Evolutionary conservation across 805 yeast genomes (phyloP), one percentile per base, ranked within the genome.

Genomic region (Debaryomyces hansenii): DNA sequence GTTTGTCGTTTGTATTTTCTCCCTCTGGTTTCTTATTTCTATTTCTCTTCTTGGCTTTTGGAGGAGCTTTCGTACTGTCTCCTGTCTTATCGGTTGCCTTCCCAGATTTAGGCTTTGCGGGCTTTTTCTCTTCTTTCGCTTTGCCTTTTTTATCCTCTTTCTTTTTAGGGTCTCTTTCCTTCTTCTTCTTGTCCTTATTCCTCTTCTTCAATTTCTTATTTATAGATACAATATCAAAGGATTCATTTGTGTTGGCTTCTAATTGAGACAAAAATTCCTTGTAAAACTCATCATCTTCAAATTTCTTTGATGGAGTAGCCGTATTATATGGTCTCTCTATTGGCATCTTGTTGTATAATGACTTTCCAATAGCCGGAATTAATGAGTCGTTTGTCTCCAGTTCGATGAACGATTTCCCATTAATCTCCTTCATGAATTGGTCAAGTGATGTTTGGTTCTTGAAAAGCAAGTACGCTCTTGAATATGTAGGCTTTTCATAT

Each of bases 401-500:
- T 24, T 62, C 70, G 15, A 41, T 44, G 62, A 62, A 67, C 31
- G 61, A 55, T 31, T 65, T 54, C 0, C 50, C 50, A 24, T 56
- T 56, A 10, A 69, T 51, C 2, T 47, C 47, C 4, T 47, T 40
- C 3, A 62, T 59, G 40, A 75, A 68, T n/a, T 51, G 48, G n/a
- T 55, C 59, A 41, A 72, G 55, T 1, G 46, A 35, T 3, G 48
- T 41, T 10, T 57, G 56, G n/a, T 55, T 60, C 40, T 62, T 64
- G 47, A 78, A 69, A 10, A 50, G 46, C 2, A 75, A 50, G 55
- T 73, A 78, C 10, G 74, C 70, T 47, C 80, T 58, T 1, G 82
- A 75, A 46, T 60, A 62, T 1, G 57, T 55, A 0, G 78, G 75
- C 11, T 54, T 50, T 36, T 72, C 74, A 48, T 66, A 75, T 0